Evolutionary conservation across 371 early-diverging fungal genomes (phyloP).

Genomic region (Nosema granulosis): DNA sequence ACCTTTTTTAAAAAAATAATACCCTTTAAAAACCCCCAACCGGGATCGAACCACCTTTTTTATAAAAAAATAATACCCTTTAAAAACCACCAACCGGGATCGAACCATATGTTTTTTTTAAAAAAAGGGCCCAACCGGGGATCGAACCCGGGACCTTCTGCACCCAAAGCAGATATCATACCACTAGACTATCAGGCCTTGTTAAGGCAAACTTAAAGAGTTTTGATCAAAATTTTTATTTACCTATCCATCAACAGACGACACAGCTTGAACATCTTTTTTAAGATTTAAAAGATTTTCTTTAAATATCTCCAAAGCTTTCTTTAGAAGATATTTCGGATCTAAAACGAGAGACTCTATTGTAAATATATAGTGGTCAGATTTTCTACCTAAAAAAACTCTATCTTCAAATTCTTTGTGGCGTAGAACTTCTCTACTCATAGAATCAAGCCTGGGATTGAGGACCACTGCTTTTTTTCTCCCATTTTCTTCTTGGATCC

Average conservation of each 20-base stretch:
- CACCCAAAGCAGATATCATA: conserved; percentile 69
- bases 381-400: conserved; percentile 78
- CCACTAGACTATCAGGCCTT: conserved; percentile 68
- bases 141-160: conserved; percentile 69
- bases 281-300: conserved; percentile 38
- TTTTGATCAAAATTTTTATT: neutral
- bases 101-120: no score
- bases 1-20: no score
- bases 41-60: no score
- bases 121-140: no score
- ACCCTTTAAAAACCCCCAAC: no score
- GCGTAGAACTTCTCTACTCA: conserved; percentile 85
- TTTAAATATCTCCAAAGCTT: conserved; percentile 42
- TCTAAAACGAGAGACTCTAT: conserved; percentile 55
- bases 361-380: conserved; percentile 83
- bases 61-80: no score
- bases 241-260: neutral
- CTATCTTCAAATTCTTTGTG: conserved; percentile 82
- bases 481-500: conserved; percentile 70
- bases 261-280: conserved; percentile 28
- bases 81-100: conserved; percentile 10
- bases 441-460: conserved; percentile 85
- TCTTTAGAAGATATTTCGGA: conserved; percentile 49
- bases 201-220: neutral
- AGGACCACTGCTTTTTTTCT: conserved; percentile 73